Conservation (phyloP, 2,329 filamentous ascomycete genomes). For the Penicillium sclerotiorum region DNA sequence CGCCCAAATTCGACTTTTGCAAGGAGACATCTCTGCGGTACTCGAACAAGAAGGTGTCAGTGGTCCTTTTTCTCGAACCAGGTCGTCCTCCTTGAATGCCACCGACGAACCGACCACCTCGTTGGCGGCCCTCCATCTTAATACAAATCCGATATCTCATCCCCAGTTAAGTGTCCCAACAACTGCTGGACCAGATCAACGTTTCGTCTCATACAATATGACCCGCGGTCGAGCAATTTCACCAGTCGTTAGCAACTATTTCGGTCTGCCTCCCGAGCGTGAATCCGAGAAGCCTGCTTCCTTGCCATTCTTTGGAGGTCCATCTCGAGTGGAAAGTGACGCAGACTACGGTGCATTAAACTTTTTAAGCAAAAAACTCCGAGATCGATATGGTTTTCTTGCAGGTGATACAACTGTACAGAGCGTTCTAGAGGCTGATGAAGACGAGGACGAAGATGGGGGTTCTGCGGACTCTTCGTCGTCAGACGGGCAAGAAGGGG, state of each 20-base stretch:
- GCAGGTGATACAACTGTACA: slow-evolving; percentile 31
- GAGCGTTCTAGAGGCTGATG: slow-evolving; percentile 21
- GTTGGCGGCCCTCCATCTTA: slow-evolving; percentile 33
- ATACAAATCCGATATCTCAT: slow-evolving; percentile 28
- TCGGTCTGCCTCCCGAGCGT: slow-evolving; percentile 43
- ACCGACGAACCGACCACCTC: slow-evolving; percentile 25
- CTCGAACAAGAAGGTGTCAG: slow-evolving; percentile 30
- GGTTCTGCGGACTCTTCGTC: slow-evolving; percentile 31
- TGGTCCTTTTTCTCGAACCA: slow-evolving; percentile 19
- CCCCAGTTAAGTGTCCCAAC: slow-evolving; percentile 24
- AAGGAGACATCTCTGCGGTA: slow-evolving; percentile 30
- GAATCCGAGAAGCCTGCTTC: slow-evolving; percentile 33
- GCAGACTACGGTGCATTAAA: slow-evolving; percentile 58
- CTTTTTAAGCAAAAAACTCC: slow-evolving; percentile 55
- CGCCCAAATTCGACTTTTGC: slow-evolving; percentile 44
- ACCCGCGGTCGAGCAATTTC: slow-evolving; percentile 45
- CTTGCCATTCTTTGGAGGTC: slow-evolving; percentile 31
- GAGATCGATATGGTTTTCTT: slow-evolving; percentile 40
- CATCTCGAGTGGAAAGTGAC: slow-evolving; percentile 22
- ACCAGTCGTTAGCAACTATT: slow-evolving; percentile 49
- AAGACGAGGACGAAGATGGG: slow-evolving; percentile 20
- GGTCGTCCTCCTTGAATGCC: slow-evolving; percentile 32
- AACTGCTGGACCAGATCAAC: slow-evolving; percentile 25
- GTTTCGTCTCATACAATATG: slow-evolving; percentile 38
- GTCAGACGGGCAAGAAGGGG: slow-evolving; percentile 47